Conservation (phyloP, 2,329 filamentous ascomycete genomes). For the Tolypocladium amazonense region DNA sequence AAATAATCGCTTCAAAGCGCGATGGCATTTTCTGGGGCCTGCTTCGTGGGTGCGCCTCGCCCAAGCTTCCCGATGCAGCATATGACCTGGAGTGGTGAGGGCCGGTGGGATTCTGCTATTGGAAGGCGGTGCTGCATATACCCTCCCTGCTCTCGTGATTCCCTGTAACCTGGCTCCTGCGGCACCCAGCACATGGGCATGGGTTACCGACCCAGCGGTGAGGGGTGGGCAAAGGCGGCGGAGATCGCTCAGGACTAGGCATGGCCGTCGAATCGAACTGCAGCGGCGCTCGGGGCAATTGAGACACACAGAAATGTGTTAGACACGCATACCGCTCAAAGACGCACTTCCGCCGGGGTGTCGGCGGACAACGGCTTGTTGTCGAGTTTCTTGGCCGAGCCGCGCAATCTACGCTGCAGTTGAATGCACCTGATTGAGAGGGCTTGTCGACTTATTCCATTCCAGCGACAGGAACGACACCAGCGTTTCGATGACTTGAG, state of each 20-base stretch:
- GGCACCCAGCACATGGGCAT: neutral
- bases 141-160: neutral
- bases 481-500: neutral
- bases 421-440: neutral
- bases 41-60: neutral
- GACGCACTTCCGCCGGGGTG: neutral
- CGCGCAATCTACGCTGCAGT: neutral
- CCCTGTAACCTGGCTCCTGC: neutral
- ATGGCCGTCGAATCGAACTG: neutral
- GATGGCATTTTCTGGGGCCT: neutral
- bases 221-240: neutral
- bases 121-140: neutral
- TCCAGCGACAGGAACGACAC: neutral
- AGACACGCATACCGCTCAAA: slow-evolving; percentile 3
- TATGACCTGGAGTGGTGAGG: neutral
- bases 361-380: neutral
- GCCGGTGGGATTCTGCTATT: neutral
- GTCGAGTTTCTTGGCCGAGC: neutral
- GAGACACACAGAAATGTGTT: neutral
- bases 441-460: neutral
- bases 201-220: neutral
- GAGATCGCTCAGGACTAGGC: neutral
- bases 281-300: neutral
- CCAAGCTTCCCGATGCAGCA: neutral
- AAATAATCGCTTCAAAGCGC: neutral